phyloP scores from a whole-genome alignment of 306 rosid species.

The Lithocarpus polystachyus region DNA sequence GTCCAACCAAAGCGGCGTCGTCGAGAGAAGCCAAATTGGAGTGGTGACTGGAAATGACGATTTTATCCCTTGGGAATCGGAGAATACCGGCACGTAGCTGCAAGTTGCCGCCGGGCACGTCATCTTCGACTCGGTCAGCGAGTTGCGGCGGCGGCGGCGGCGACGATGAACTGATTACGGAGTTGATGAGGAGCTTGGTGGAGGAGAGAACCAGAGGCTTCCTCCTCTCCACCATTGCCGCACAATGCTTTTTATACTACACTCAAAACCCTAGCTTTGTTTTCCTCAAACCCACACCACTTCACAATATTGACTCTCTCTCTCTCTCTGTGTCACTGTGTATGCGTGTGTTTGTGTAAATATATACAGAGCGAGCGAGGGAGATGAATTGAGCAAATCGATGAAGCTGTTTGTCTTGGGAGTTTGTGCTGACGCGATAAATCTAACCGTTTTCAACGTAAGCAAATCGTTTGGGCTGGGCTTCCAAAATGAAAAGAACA shows the following conservation, averaged over 20 bases:
- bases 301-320: not conserved
- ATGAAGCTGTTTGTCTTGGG: not conserved
- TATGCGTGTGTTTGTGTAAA: not conserved
- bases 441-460: not conserved
- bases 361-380: too few relatives aligned
- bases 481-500: too few relatives aligned
- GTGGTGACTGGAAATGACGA: slow-evolving; percentile 5
- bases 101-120: slow-evolving; percentile 9
- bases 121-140: slow-evolving; percentile 14
- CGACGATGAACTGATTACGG: slow-evolving; percentile 40
- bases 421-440: not conserved
- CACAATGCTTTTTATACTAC: not conserved
- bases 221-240: slow-evolving; percentile 71
- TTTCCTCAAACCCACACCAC: not conserved
- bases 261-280: not conserved
- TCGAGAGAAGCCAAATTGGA: slow-evolving; percentile 46
- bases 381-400: not conserved
- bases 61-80: slow-evolving; percentile 30
- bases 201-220: slow-evolving; percentile 75
- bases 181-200: slow-evolving; percentile 52
- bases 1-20: slow-evolving; percentile 63
- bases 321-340: too few relatives aligned
- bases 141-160: not conserved
- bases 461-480: not conserved
- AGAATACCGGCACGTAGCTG: slow-evolving; percentile 63